A percentile compares a stretch with the other conserved stretches of the same genome.
phyloP scores from a whole-genome alignment of 2,329 filamentous ascomycete genomes.

The Ceratocystis cubensis region DNA sequence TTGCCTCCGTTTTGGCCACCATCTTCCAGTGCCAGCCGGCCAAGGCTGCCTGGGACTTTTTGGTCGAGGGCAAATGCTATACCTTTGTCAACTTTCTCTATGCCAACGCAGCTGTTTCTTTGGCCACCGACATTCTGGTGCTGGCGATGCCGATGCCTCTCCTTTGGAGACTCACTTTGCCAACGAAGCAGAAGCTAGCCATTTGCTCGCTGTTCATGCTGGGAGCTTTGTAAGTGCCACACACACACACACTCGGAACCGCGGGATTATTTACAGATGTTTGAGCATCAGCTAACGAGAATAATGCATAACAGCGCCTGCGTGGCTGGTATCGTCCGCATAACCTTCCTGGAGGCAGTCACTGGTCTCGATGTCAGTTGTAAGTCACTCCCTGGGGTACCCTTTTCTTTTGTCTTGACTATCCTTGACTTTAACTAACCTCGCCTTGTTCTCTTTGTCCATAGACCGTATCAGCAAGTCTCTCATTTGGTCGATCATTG shows the following conservation, averaged over 20 bases:
- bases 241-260: too few species aligned
- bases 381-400: slow-evolving; percentile 20
- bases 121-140: slow-evolving; percentile 26
- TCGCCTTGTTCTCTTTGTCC: background rate
- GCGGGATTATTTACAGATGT: too few species aligned
- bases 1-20: slow-evolving; percentile 26
- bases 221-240: slow-evolving; percentile 26
- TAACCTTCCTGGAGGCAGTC: slow-evolving; percentile 24
- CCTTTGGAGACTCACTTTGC: slow-evolving; percentile 26
- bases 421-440: background rate
- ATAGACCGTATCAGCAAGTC: slow-evolving; percentile 26
- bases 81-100: slow-evolving; percentile 26
- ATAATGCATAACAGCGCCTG: slow-evolving; percentile 24
- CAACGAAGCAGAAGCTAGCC: slow-evolving; percentile 24
- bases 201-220: slow-evolving; percentile 26
- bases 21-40: slow-evolving; percentile 26
- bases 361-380: slow-evolving; percentile 26
- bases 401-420: background rate
- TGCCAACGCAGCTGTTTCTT: slow-evolving; percentile 26
- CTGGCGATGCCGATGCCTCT: slow-evolving; percentile 26
- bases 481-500: slow-evolving; percentile 28
- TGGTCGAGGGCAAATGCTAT: slow-evolving; percentile 24
- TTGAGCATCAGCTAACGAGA: background rate
- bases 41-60: slow-evolving; percentile 26
- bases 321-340: slow-evolving; percentile 24